Conservation (phyloP, 805 yeast species). For the Debaryomyces tyrocola region DNA sequence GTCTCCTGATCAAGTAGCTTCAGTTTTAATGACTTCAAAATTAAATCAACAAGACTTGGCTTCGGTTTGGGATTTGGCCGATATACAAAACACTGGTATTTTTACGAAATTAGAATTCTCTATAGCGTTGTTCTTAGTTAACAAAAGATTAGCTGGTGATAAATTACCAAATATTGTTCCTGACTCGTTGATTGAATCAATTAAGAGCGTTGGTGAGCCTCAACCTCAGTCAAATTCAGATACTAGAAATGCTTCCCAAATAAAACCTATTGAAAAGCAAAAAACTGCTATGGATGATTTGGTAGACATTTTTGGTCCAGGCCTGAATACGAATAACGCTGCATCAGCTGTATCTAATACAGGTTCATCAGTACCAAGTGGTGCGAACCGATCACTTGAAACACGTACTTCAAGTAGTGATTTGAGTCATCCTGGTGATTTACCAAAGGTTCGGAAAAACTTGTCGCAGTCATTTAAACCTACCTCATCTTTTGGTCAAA, state of each 20-base stretch:
- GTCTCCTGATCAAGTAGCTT: conserved; percentile 80
- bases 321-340: conserved; percentile 17
- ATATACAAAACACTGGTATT: conserved; percentile 79
- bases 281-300: conserved; percentile 66
- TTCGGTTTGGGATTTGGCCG: conserved; percentile 91
- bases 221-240: not conserved
- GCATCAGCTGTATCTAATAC: conserved; percentile 12
- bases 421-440: conserved; percentile 21
- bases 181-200: conserved; percentile 48
- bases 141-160: conserved; percentile 75
- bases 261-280: conserved; percentile 23
- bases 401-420: conserved; percentile 35
- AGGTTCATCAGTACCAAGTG: conserved; percentile 3
- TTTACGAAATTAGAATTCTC: conserved; percentile 83
- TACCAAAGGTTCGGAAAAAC: conserved; percentile 33
- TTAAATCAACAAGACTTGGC: conserved; percentile 84
- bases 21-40: conserved; percentile 84
- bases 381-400: conserved; percentile 11
- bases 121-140: conserved; percentile 90
- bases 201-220: conserved; percentile 13
- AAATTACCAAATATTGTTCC: conserved; percentile 81
- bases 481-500: conserved; percentile 82
- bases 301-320: conserved; percentile 46
- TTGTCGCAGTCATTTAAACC: conserved; percentile 65
- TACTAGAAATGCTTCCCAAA: not conserved